A percentile compares a stretch with the other conserved stretches of the same genome.
Evolutionary conservation across 2,329 filamentous ascomycete genomes (phyloP).

Genomic region (Cytospora piceicola): DNA sequence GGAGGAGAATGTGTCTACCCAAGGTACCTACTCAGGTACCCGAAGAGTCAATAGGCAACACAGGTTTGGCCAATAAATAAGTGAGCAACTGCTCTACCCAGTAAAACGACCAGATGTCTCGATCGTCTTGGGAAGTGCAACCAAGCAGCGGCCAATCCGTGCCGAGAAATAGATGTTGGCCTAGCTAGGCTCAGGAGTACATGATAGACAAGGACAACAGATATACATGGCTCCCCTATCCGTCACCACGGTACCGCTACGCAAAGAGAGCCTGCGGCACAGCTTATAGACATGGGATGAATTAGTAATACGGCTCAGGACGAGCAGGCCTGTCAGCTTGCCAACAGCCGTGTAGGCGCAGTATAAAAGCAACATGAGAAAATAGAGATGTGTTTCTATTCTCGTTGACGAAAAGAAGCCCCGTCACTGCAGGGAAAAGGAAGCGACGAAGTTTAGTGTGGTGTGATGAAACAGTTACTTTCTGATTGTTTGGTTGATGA

Average conservation of each 20-base stretch:
- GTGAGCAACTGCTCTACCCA: neutral
- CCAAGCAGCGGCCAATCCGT: conserved; percentile 15
- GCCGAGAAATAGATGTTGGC: neutral
- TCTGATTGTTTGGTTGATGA: neutral
- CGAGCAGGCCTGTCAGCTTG: conserved; percentile 8
- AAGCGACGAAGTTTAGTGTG: conserved; percentile 1
- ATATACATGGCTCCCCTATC: neutral
- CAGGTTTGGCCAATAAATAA: neutral
- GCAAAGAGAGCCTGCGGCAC: conserved; percentile 4
- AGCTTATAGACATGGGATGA: neutral
- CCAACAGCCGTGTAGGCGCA: conserved; percentile 17
- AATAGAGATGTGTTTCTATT: conserved; percentile 7
- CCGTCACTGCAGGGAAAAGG: neutral
- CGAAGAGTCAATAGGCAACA: neutral
- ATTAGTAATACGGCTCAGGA: conserved; percentile 4
- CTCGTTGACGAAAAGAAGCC: conserved; percentile 6
- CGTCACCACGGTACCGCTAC: too few relatives aligned
- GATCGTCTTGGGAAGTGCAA: conserved; percentile 3
- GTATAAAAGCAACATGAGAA: neutral
- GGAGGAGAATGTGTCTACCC: neutral
- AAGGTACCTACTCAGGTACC: neutral
- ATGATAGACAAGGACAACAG: neutral
- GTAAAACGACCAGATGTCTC: neutral
- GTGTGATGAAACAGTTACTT: neutral
- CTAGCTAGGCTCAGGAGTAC: neutral